These are phyloP conservation scores for Phytophthora europaea DNA, from an alignment of 352 stramenopile genomes.

Conservation along the genomic window DNA sequence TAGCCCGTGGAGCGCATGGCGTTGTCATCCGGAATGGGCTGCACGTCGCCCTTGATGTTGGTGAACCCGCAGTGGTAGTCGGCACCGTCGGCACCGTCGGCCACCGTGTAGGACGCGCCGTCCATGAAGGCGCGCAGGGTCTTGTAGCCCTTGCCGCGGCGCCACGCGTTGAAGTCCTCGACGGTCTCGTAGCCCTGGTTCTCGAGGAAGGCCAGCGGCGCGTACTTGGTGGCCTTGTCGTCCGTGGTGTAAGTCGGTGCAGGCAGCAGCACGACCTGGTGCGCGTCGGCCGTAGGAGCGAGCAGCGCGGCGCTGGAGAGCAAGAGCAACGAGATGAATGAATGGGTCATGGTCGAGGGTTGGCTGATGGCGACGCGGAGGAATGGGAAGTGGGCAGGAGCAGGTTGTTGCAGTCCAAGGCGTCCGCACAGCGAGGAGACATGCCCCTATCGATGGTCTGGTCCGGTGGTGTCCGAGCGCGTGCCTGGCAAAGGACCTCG, in stretches of 20 bases:
- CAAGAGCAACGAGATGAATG: conserved; percentile 37
- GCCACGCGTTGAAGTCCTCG: conserved; percentile 54
- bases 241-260: conserved; percentile 52
- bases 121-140: conserved; percentile 62
- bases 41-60: conserved; percentile 21
- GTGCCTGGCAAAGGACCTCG: conserved; percentile 7
- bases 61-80: conserved; percentile 56
- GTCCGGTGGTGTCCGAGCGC: conserved; percentile 22
- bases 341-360: conserved; percentile 23
- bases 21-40: conserved; percentile 43
- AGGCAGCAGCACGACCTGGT: conserved; percentile 55
- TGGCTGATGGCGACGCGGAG: conserved; percentile 3
- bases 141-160: conserved; percentile 55
- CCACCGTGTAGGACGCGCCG: conserved; percentile 47
- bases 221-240: conserved; percentile 49
- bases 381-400: conserved; percentile 25
- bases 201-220: conserved; percentile 61
- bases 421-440: conserved; percentile 10
- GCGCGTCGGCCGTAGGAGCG: conserved; percentile 34
- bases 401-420: conserved; percentile 18
- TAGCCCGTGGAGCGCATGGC: conserved; percentile 55
- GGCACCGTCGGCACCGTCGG: conserved; percentile 28
- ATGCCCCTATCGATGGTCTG: conserved; percentile 3
- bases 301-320: conserved; percentile 43
- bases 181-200: conserved; percentile 55